A percentile compares a stretch with the other conserved stretches of the same genome.
phyloP scores from a whole-genome alignment of 106 monocot genomes.

The Allium fistulosum region DNA sequence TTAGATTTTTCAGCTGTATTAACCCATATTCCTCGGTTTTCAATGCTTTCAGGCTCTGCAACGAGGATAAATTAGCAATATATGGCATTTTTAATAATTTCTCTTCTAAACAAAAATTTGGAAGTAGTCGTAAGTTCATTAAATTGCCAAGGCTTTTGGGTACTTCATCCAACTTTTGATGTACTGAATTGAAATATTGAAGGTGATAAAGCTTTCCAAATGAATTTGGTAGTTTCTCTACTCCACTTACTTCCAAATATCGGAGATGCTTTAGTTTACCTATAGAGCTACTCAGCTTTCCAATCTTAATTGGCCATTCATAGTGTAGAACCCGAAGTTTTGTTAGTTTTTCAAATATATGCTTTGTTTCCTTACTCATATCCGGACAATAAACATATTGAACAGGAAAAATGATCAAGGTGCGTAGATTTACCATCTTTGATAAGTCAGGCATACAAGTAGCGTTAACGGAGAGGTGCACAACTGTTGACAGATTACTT shows the following conservation, averaged over 20 bases:
- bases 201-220: slow-evolving; percentile 17
- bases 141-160: slow-evolving; percentile 8
- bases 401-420: slow-evolving; percentile 5
- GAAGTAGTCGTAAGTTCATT: slow-evolving; percentile 7
- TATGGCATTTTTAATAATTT: not conserved
- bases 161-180: not conserved
- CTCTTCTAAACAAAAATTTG: not conserved
- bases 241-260: not conserved
- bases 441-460: not conserved
- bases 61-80: slow-evolving; percentile 17
- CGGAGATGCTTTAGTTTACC: slow-evolving; percentile 11
- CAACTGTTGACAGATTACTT: slow-evolving; percentile 5
- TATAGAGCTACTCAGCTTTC: slow-evolving; percentile 6
- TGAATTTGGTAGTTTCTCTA: slow-evolving; percentile 8
- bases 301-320: not conserved
- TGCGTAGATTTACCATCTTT: slow-evolving; percentile 3
- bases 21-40: slow-evolving; percentile 5
- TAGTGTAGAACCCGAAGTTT: slow-evolving; percentile 10
- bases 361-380: not conserved
- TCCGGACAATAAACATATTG: not conserved
- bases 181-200: not conserved
- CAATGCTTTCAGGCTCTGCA: slow-evolving; percentile 2
- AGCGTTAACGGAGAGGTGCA: slow-evolving; percentile 8
- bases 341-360: slow-evolving; percentile 3
- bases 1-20: slow-evolving; percentile 13